Base-by-base conservation (phyloP, 2,329 filamentous ascomycete genomes). In the Xylaria sp. region DNA sequence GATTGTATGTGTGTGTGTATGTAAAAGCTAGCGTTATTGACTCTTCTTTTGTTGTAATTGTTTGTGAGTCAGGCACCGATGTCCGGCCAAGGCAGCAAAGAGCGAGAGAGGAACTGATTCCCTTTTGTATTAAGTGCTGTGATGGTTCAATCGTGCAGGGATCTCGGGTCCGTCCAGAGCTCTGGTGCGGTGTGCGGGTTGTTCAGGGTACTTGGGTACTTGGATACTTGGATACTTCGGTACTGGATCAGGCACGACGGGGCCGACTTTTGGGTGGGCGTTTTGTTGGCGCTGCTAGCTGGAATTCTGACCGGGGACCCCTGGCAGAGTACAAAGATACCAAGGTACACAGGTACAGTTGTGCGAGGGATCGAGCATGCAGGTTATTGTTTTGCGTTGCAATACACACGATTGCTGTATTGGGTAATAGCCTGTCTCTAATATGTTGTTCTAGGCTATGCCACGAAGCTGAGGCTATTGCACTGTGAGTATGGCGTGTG, bases 11-110 rank as follows among this genome's bases (percentile, higher is more conserved):
- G 69, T 75, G 66, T 73, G 68, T 18, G 40, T 6, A 16, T 35
- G 32, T 35, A 6, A 35, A 35, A 18, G 40, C 71, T 74, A 44
- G 72, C 73, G 69, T 72, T 74, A 77, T 76, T 69, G 73, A 73
- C 78, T 77, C 76, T 76, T 79, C 76, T 64, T 61, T 44, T 71
- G 60, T 64, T 65, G 65, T 60, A 27, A 67, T 76, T 70, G 60
- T 76, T 74, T 75, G 77, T 79, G 78, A 79, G 76, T 79, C 78
- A 79, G 77, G 78, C 77, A 78, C 77, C 78, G 74, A 78, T 72
- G 54, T 77, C 72, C 77, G 78, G 74, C 68, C 74, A 74, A 76
- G 77, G 75, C 75, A 75, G 70, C 71, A 69, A 72, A 70, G 62
- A 35, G 42, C 60, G 72, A 72, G 66, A 72, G 72, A 75, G 74